phyloP scores from a whole-genome alignment of 2,329 filamentous ascomycete species.

The Fusarium tjaetaba region DNA sequence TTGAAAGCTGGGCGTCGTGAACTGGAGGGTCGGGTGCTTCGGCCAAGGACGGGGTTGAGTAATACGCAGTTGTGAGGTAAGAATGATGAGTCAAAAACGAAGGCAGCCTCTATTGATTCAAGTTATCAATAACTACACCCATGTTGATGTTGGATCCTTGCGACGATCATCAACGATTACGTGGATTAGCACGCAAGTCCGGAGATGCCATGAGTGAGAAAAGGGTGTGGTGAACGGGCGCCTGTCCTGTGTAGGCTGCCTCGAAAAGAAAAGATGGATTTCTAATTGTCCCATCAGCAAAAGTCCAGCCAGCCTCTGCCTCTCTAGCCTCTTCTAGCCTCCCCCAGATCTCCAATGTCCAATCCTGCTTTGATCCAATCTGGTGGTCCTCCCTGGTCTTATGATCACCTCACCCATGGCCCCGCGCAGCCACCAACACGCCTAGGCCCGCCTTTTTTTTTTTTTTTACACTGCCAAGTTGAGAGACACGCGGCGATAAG shows the following conservation, averaged over 20 bases:
- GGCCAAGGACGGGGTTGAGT: constrained; percentile 10
- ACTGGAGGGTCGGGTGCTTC: constrained; percentile 30
- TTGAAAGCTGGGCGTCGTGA: not conserved
- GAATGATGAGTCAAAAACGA: constrained; percentile 35
- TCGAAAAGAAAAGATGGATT: not conserved
- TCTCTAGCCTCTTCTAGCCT: not conserved
- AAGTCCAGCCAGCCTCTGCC: not conserved
- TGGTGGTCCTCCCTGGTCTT: constrained; percentile 18
- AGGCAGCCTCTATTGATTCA: constrained; percentile 8
- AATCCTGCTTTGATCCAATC: constrained; percentile 29
- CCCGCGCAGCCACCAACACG: constrained; percentile 15
- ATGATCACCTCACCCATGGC: constrained; percentile 25
- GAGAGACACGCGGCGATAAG: constrained; percentile 9
- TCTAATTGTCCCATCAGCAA: constrained; percentile 21
- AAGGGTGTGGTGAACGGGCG: constrained; percentile 27
- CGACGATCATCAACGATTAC: constrained; percentile 32
- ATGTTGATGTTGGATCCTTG: constrained; percentile 11
- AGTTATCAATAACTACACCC: not conserved
- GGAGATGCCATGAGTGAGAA: constrained; percentile 9
- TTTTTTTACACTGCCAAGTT: not conserved
- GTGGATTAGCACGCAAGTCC: constrained; percentile 23
- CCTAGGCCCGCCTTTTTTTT: constrained; percentile 6
- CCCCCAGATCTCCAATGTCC: constrained; percentile 15
- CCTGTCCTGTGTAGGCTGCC: constrained; percentile 1
- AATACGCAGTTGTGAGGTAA: constrained; percentile 18